Percentiles rank a stretch among this genome's conserved stretches.
Conservation (phyloP, 305 asterid species). For the Coffea humblotiana region DNA sequence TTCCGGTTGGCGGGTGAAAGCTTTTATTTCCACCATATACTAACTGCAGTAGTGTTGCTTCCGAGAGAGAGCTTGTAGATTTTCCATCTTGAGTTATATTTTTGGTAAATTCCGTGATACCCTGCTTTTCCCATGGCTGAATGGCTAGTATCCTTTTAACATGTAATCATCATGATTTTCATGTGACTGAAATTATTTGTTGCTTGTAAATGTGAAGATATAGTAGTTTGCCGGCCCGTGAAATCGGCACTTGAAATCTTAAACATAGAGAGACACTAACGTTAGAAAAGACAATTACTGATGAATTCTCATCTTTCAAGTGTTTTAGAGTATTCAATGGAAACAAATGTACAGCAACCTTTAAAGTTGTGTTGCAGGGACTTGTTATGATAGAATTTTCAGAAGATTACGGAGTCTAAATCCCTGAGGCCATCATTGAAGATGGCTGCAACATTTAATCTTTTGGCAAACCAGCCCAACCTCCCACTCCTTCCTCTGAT, state of each 20-base stretch:
- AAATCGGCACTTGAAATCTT: not conserved
- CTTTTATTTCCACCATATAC: not conserved
- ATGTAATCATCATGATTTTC: not conserved
- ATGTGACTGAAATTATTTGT: too few species aligned
- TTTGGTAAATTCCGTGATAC: not conserved
- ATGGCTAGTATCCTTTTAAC: not conserved
- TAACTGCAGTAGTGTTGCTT: not conserved
- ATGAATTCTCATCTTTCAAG: too few species aligned
- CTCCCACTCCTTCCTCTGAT: slow-evolving; percentile 17
- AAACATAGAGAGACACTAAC: not conserved
- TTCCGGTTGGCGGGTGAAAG: not conserved
- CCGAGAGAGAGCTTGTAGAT: not conserved
- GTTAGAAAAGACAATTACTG: too few species aligned
- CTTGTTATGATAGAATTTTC: too few species aligned
- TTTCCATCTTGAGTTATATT: not conserved
- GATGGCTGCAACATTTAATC: slow-evolving; percentile 13
- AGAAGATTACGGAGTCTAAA: not conserved
- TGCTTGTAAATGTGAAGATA: not conserved
- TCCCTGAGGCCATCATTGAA: not conserved
- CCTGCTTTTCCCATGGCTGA: not conserved
- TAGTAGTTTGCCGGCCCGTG: not conserved
- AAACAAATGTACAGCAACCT: too few species aligned
- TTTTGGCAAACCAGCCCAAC: slow-evolving; percentile 17
- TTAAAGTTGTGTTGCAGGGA: too few species aligned
- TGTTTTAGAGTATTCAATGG: too few species aligned